A percentile compares a stretch with the other conserved stretches of the same genome.
These are phyloP conservation scores for Larix sibirica DNA, from an alignment of 83 land plant genomes.

Conservation along the genomic window DNA sequence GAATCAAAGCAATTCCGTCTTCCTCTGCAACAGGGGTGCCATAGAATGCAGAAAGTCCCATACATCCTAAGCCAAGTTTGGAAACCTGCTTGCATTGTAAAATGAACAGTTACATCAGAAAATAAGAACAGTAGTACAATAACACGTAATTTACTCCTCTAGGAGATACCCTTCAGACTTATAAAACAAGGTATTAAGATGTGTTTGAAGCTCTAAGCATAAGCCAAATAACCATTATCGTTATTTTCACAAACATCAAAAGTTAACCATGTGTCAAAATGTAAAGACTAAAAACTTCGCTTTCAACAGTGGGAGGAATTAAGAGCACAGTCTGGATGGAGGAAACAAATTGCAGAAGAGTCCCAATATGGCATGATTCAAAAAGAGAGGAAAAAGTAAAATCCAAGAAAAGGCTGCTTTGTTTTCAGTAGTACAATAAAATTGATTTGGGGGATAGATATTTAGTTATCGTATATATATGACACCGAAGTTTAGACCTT, in stretches of 20 bases:
- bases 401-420: too few species aligned
- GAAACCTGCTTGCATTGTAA: slow-evolving; percentile 38
- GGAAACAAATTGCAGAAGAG: too few species aligned
- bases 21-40: slow-evolving; percentile 39
- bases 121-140: neutral
- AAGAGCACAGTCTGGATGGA: too few species aligned
- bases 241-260: too few species aligned
- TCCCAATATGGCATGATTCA: too few species aligned
- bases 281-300: too few species aligned
- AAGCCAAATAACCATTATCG: neutral
- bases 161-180: neutral
- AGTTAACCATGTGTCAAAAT: too few species aligned
- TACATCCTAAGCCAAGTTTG: slow-evolving; percentile 53
- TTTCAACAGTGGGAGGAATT: too few species aligned
- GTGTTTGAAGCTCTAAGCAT: neutral
- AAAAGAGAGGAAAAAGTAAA: too few species aligned
- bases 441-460: too few species aligned
- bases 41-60: slow-evolving; percentile 48
- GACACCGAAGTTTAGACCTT: neutral
- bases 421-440: too few species aligned
- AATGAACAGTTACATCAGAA: neutral
- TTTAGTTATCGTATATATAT: too few species aligned
- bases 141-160: neutral
- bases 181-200: neutral
- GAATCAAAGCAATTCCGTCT: slow-evolving; percentile 38